Percentiles rank a stretch among this genome's conserved stretches.
These are phyloP conservation scores for Lactifluus echinatus DNA, from an alignment of 768 basidiomycete species.

Conservation along the genomic window DNA sequence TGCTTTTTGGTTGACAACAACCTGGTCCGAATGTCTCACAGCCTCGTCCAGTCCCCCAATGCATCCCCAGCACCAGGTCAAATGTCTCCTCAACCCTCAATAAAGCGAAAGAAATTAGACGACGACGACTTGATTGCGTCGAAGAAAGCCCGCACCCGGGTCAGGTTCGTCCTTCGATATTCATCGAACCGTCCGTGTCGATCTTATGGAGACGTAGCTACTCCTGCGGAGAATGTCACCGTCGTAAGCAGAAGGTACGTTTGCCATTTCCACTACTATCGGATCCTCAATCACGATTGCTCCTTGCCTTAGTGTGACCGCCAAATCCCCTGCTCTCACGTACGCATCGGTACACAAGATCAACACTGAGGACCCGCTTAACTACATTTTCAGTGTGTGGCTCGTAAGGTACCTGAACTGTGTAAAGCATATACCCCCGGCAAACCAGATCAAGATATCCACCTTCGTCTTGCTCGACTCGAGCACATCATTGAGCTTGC, in stretches of 20 bases:
- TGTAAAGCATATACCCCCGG: slow-evolving; percentile 87
- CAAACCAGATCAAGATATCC: slow-evolving; percentile 76
- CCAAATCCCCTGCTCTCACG: slow-evolving; percentile 79
- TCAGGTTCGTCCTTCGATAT: slow-evolving; percentile 43
- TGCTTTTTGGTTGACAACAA: background rate
- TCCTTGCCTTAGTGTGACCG: slow-evolving; percentile 59
- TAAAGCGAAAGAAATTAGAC: slow-evolving; percentile 60
- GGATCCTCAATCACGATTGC: slow-evolving; percentile 14
- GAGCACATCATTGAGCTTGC: slow-evolving; percentile 78
- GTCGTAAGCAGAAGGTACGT: slow-evolving; percentile 75
- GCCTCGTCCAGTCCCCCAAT: background rate
- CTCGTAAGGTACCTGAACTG: slow-evolving; percentile 79
- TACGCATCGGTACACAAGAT: slow-evolving; percentile 29
- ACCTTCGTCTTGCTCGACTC: slow-evolving; percentile 60
- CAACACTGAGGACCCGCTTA: slow-evolving; percentile 16
- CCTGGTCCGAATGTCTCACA: background rate
- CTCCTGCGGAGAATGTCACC: slow-evolving; percentile 82
- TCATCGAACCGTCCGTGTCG: background rate
- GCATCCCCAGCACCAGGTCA: slow-evolving; percentile 3
- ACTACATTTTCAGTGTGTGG: slow-evolving; percentile 47
- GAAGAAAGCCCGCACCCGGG: slow-evolving; percentile 66
- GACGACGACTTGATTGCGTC: slow-evolving; percentile 33
- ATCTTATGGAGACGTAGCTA: slow-evolving; percentile 39
- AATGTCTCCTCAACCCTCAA: slow-evolving; percentile 23
- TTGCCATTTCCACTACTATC: slow-evolving; percentile 1